A percentile compares a stretch with the other conserved stretches of the same genome.
These are phyloP conservation scores for Sporothrix variecibatus DNA, from an alignment of 2,329 filamentous ascomycete species.

Conservation along the genomic window DNA sequence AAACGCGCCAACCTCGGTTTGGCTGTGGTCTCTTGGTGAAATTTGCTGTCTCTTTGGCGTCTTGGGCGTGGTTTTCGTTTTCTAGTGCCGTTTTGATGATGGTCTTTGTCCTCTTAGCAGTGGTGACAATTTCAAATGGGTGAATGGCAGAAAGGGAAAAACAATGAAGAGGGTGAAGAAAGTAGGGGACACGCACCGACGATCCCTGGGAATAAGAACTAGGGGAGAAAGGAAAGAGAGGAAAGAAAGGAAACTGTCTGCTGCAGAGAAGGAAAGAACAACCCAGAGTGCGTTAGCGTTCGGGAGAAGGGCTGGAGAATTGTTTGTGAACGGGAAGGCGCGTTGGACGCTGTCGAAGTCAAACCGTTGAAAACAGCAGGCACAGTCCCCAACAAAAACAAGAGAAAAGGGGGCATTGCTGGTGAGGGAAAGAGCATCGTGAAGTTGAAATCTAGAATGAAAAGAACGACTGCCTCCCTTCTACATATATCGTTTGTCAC, in stretches of 20 bases:
- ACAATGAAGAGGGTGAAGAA: not conserved
- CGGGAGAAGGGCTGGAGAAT: not conserved
- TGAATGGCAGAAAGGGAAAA: not conserved
- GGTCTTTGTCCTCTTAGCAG: conserved; percentile 4
- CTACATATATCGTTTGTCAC: not conserved
- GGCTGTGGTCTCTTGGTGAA: not conserved
- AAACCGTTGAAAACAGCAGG: not conserved
- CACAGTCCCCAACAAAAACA: not conserved
- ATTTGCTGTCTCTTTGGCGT: not conserved
- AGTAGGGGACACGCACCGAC: not conserved
- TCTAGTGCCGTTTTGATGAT: not conserved
- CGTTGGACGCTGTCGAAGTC: not conserved
- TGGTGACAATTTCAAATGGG: not conserved
- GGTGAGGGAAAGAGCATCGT: not conserved
- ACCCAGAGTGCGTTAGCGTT: not conserved
- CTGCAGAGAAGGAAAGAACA: conserved; percentile 1
- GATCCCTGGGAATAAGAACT: not conserved
- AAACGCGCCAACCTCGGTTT: not conserved
- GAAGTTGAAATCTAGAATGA: no score
- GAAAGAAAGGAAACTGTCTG: not conserved
- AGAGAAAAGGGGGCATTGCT: not conserved
- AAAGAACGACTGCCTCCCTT: not conserved
- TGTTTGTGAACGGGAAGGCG: not conserved
- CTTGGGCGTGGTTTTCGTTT: not conserved
- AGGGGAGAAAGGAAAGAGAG: not conserved